Conservation (phyloP, 2,329 filamentous ascomycete genomes). For the Dichotomopilus funicola region DNA sequence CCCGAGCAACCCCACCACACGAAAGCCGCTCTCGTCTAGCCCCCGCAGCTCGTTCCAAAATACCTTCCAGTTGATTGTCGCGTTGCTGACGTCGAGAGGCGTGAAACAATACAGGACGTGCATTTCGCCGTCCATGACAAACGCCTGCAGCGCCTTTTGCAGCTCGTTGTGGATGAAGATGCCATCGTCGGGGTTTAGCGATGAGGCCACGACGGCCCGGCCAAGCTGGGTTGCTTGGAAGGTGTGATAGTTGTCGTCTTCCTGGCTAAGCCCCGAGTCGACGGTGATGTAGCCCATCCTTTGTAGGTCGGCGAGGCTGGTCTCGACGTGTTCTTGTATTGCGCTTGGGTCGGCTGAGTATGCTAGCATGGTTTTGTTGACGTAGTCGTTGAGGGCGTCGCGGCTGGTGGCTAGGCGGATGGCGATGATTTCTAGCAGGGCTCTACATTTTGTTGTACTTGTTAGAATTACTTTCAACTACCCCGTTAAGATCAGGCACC, state of each 20-base stretch:
- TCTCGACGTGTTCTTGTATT: conserved; percentile 49
- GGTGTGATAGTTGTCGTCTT: conserved; percentile 33
- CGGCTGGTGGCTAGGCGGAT: conserved; percentile 60
- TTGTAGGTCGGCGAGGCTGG: conserved; percentile 52
- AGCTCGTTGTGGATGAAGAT: conserved; percentile 67
- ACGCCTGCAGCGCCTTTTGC: conserved; percentile 58
- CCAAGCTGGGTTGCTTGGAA: conserved; percentile 61
- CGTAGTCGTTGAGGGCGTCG: conserved; percentile 61
- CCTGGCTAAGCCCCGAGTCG: conserved; percentile 25
- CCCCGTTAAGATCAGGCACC: neutral
- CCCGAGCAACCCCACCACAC: conserved; percentile 62
- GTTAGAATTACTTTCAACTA: neutral
- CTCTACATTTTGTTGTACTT: conserved; percentile 37
- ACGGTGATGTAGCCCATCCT: conserved; percentile 47
- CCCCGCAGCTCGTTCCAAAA: conserved; percentile 65
- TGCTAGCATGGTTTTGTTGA: conserved; percentile 60
- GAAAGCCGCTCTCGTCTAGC: conserved; percentile 64
- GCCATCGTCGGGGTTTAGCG: conserved; percentile 67
- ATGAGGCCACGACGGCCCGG: conserved; percentile 64
- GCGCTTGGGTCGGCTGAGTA: conserved; percentile 46
- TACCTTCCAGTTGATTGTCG: conserved; percentile 60
- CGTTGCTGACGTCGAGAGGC: conserved; percentile 48
- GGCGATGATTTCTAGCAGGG: conserved; percentile 63
- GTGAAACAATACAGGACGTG: conserved; percentile 74
- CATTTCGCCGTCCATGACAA: conserved; percentile 77